Evolutionary conservation across 2,329 filamentous ascomycete species (phyloP).

Genomic region (Fusarium zealandicum): DNA sequence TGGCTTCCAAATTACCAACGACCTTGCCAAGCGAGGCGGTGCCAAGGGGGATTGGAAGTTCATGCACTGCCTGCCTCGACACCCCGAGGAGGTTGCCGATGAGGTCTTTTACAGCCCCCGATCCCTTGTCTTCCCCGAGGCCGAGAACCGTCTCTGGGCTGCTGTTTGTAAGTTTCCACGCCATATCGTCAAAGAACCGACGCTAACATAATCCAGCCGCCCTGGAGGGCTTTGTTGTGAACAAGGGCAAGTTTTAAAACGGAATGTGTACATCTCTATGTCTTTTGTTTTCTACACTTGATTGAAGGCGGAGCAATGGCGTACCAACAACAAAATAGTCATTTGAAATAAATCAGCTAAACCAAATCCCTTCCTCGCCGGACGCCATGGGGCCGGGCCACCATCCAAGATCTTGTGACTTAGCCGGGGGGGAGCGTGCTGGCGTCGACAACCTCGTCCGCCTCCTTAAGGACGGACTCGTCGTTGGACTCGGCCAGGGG

Average conservation of each 20-base stretch:
- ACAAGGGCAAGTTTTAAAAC: constrained; percentile 76
- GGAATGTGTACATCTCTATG: constrained; percentile 3
- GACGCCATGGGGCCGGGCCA: constrained; percentile 36
- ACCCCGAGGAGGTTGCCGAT: constrained; percentile 91
- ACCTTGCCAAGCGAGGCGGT: constrained; percentile 82
- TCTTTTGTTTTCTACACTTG: constrained; percentile 24
- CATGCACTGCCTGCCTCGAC: constrained; percentile 96
- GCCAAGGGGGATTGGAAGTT: constrained; percentile 94
- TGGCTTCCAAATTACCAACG: constrained; percentile 90
- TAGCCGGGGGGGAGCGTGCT: constrained; percentile 93
- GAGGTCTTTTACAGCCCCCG: constrained; percentile 90
- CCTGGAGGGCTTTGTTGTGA: constrained; percentile 90
- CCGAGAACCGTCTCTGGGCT: constrained; percentile 93
- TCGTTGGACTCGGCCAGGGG: constrained; percentile 80
- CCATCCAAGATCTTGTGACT: constrained; percentile 35
- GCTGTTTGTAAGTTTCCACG: constrained; percentile 70
- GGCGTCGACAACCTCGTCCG: constrained; percentile 92
- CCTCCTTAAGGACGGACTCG: constrained; percentile 77
- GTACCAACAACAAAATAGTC: constrained; percentile 40
- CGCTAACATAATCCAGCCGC: constrained; percentile 60
- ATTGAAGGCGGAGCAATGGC: constrained; percentile 32
- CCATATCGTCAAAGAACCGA: not conserved
- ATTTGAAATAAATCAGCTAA: constrained; percentile 41
- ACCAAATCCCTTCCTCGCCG: constrained; percentile 39
- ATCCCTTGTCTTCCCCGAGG: constrained; percentile 91